Percentiles rank a stretch among this genome's conserved stretches.
Conservation (phyloP, 768 basidiomycete genomes). For the Podaxis carcinomalis region DNA sequence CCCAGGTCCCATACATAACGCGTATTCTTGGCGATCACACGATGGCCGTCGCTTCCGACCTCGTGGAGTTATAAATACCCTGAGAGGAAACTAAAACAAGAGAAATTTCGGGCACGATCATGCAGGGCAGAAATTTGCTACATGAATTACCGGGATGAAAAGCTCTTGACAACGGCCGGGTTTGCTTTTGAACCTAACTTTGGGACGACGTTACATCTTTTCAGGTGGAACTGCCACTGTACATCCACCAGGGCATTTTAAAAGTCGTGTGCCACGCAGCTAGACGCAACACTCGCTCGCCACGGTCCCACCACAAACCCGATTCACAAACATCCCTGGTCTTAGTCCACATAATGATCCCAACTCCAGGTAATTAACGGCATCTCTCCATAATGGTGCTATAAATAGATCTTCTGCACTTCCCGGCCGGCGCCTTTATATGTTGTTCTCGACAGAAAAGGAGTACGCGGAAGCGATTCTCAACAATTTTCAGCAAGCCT, state of each 20-base stretch:
- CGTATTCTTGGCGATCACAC: neutral
- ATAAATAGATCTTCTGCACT: neutral
- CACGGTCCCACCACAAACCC: neutral
- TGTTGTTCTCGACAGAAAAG: neutral
- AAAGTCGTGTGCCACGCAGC: neutral
- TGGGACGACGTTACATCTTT: too few species aligned
- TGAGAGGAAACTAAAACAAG: neutral
- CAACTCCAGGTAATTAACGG: neutral
- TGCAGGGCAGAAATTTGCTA: neutral
- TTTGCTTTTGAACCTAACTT: neutral
- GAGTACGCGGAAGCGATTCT: neutral
- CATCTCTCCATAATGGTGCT: neutral
- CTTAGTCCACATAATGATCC: neutral
- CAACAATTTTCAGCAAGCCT: neutral
- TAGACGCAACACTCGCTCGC: neutral
- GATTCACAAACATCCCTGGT: neutral
- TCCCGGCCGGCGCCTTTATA: neutral
- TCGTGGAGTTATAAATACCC: neutral
- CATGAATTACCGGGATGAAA: neutral
- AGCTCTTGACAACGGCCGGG: neutral
- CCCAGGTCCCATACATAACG: neutral
- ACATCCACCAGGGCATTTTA: too few species aligned
- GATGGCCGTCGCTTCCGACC: neutral
- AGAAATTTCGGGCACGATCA: neutral
- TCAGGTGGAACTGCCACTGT: too few species aligned